Percentiles rank a stretch among this genome's conserved stretches.
These are phyloP conservation scores for Pleomassaria siparia DNA, from an alignment of 2,329 filamentous ascomycete species.

Conservation along the genomic window DNA sequence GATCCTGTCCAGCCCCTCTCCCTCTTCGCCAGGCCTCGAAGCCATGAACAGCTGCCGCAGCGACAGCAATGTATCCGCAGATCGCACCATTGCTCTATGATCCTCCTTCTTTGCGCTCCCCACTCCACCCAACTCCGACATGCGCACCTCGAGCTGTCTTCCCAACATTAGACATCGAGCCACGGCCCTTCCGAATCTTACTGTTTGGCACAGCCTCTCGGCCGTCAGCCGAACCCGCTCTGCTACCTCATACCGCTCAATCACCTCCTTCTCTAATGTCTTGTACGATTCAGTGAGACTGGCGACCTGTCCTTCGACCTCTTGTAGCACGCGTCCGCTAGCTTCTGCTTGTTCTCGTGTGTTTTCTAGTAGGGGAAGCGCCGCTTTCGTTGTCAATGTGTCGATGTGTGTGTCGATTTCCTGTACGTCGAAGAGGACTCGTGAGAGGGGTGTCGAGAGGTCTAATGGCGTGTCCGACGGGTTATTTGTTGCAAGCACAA, in stretches of 20 bases:
- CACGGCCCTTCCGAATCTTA: constrained; percentile 75
- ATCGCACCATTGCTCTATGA: constrained; percentile 77
- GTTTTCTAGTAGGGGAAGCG: constrained; percentile 75
- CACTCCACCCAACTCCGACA: constrained; percentile 65
- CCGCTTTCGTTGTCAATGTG: constrained; percentile 78
- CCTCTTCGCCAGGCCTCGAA: constrained; percentile 71
- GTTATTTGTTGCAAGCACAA: constrained; percentile 91
- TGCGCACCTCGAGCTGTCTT: constrained; percentile 82
- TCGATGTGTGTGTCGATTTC: constrained; percentile 97
- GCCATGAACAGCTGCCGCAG: constrained; percentile 72
- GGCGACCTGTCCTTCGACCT: constrained; percentile 78
- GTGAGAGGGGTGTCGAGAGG: constrained; percentile 88
- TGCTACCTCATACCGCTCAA: constrained; percentile 81
- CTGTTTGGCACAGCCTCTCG: constrained; percentile 75
- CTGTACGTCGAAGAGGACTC: constrained; percentile 93
- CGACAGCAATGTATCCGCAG: constrained; percentile 75
- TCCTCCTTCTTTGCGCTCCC: constrained; percentile 63
- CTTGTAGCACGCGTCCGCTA: constrained; percentile 69
- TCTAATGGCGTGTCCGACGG: constrained; percentile 86
- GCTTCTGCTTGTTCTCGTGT: constrained; percentile 74
- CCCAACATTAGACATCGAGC: constrained; percentile 78
- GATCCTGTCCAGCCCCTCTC: constrained; percentile 72
- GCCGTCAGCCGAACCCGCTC: constrained; percentile 79
- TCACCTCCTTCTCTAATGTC: constrained; percentile 82
- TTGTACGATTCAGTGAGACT: constrained; percentile 82